These are phyloP conservation scores for Globisporangium cylindrosporum DNA, from an alignment of 352 stramenopile species.

Conservation along the genomic window DNA sequence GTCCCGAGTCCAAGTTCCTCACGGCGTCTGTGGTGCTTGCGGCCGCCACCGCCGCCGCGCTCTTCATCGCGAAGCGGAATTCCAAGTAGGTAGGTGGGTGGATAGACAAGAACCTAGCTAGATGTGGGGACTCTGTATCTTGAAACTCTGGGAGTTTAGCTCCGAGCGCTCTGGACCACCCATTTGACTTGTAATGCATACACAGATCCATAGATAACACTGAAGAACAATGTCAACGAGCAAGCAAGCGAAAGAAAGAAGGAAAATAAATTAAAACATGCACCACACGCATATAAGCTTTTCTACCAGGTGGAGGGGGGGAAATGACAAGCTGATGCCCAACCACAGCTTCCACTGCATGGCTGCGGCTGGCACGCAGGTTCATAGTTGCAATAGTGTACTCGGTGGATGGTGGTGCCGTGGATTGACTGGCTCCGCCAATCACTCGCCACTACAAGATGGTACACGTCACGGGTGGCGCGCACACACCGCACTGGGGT, in stretches of 20 bases:
- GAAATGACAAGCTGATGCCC: background rate
- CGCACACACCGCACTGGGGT: slow-evolving; percentile 60
- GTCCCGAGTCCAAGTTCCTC: slow-evolving; percentile 28
- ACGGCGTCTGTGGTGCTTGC: slow-evolving; percentile 37
- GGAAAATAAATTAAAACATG: slow-evolving; percentile 1
- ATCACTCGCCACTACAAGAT: slow-evolving; percentile 44
- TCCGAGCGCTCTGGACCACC: background rate
- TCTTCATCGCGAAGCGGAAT: slow-evolving; percentile 47
- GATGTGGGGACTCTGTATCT: background rate
- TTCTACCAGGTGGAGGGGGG: background rate
- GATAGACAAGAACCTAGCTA: background rate
- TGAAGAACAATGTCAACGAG: background rate
- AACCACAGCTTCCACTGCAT: background rate
- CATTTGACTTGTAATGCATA: background rate
- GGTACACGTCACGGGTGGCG: slow-evolving; percentile 29
- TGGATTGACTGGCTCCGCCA: background rate
- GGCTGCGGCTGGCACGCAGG: background rate
- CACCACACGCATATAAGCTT: background rate
- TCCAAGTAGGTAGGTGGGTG: slow-evolving; percentile 14
- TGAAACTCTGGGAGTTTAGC: background rate
- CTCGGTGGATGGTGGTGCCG: background rate
- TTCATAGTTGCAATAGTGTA: background rate
- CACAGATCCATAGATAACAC: background rate
- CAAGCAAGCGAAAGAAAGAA: background rate
- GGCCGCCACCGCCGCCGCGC: slow-evolving; percentile 21